Base-by-base conservation (phyloP, 805 yeast species). In the Ogataea neopini region DNA sequence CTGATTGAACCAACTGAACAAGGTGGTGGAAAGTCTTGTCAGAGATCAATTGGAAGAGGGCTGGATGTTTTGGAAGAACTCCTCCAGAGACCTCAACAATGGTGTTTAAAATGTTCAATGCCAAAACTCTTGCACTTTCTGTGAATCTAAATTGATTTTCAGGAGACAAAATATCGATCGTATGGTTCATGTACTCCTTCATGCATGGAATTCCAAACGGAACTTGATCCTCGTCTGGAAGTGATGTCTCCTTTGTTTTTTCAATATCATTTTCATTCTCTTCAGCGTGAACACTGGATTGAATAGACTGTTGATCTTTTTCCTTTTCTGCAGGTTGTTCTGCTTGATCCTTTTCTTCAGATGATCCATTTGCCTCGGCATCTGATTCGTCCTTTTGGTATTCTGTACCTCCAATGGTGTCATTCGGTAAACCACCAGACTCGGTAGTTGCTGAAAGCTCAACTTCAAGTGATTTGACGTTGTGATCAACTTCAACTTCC, bases 21-120 rank as follows among this genome's bases (percentile, higher is more conserved):
- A 91, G 75, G 59, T 88, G 87, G 62, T 90, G 92, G 64, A 89
- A 88, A n/a, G 91, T 77, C 8, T 87, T 84, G 59, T 89, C 94
- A 1, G 92, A 79, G 8, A 88, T 77, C 22, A 89, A 69, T 15
- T 75, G 77, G 62, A 88, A 76, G 39, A 91, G 69, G 3, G 84
- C 74, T 2, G 86, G 81, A 60, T 87, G 92, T 23, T 69, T 63
- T 3, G 77, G 71, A 43, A 90, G 74, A 13, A 71, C 73, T 44
- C 73, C 70, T 2, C 97, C 97, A 9, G 89, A 74, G 4, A 88
- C 83, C 66, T 94, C 98, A 41, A 94, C 75, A 1, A 95, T 86
- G 0, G 85, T 83, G 45, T 82, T 83, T 34, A 94, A 73, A 34
- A 92, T 75, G 23, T 84, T 77, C 30, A 94, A 68, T 0, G 96